A percentile compares a stretch with the other conserved stretches of the same genome.
Conservation (phyloP, 768 basidiomycete genomes). For the Rhizopogon vesiculosus region DNA sequence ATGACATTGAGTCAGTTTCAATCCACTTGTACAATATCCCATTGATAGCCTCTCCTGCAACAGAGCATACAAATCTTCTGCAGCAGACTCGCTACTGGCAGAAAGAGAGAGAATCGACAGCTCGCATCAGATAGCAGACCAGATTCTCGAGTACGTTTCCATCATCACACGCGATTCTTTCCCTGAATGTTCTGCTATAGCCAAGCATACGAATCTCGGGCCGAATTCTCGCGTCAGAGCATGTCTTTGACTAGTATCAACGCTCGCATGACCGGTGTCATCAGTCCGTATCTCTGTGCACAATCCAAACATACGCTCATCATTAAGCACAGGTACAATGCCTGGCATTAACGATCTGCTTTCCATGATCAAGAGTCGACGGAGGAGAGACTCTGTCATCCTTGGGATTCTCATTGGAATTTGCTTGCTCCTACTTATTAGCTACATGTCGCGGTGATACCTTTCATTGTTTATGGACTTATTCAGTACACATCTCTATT, state of each 20-base stretch:
- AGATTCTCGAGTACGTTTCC: slow-evolving; percentile 70
- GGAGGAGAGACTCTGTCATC: slow-evolving; percentile 86
- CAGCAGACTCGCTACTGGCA: slow-evolving; percentile 80
- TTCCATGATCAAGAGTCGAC: slow-evolving; percentile 87
- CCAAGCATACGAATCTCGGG: slow-evolving; percentile 95
- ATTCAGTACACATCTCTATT: not conserved
- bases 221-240: slow-evolving; percentile 86
- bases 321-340: slow-evolving; percentile 58
- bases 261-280: slow-evolving; percentile 74
- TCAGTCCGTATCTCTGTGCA: slow-evolving; percentile 48
- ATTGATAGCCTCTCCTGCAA: not conserved
- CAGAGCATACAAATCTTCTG: slow-evolving; percentile 89
- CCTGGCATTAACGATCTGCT: slow-evolving; percentile 94
- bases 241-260: slow-evolving; percentile 73
- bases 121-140: slow-evolving; percentile 93
- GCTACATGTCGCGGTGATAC: slow-evolving; percentile 36
- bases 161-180: not conserved
- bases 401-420: slow-evolving; percentile 86
- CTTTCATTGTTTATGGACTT: not conserved
- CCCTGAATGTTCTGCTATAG: slow-evolving; percentile 33
- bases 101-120: slow-evolving; percentile 90
- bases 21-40: not conserved
- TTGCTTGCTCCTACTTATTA: slow-evolving; percentile 61
- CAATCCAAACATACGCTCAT: slow-evolving; percentile 1
- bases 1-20: slow-evolving; percentile 84